Percentiles rank a stretch among this genome's conserved stretches.
phyloP scores from a whole-genome alignment of 1,139 yeast species.

The Yarrowia galli region DNA sequence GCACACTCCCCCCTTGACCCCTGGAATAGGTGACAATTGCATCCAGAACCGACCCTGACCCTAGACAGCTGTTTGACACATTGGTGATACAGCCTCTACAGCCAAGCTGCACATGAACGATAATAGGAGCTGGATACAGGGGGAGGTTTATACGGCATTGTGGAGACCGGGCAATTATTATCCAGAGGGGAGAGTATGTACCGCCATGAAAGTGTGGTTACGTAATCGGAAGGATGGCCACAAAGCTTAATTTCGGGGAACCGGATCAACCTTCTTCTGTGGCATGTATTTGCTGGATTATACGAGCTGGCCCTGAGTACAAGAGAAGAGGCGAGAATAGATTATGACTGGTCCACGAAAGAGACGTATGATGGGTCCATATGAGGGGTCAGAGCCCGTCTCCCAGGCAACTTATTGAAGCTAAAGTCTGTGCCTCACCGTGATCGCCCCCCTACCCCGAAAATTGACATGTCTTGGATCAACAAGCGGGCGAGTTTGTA shows the following conservation, averaged over 20 bases:
- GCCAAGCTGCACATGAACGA: no score
- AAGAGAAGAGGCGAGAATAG: neutral
- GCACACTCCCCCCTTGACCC: conserved; percentile 7
- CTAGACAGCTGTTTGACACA: neutral
- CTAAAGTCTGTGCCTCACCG: neutral
- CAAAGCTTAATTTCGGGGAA: neutral
- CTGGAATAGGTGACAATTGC: neutral
- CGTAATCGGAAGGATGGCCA: neutral
- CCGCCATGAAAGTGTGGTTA: neutral
- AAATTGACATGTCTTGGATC: conserved; percentile 10
- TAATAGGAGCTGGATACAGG: no score
- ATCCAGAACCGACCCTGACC: neutral
- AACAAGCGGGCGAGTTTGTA: neutral
- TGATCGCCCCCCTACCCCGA: neutral
- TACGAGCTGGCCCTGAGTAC: neutral
- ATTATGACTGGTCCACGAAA: neutral
- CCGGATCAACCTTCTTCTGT: conserved; percentile 16
- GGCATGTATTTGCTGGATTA: conserved; percentile 22
- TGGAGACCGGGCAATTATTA: no score
- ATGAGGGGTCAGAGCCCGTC: neutral
- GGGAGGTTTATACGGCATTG: no score
- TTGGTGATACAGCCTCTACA: neutral
- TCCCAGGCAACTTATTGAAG: conserved; percentile 10
- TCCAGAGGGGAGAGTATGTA: no score
- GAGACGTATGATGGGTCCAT: neutral